These are phyloP conservation scores for Arthrinium puccinioides DNA, from an alignment of 2,329 filamentous ascomycete species.

Conservation along the genomic window DNA sequence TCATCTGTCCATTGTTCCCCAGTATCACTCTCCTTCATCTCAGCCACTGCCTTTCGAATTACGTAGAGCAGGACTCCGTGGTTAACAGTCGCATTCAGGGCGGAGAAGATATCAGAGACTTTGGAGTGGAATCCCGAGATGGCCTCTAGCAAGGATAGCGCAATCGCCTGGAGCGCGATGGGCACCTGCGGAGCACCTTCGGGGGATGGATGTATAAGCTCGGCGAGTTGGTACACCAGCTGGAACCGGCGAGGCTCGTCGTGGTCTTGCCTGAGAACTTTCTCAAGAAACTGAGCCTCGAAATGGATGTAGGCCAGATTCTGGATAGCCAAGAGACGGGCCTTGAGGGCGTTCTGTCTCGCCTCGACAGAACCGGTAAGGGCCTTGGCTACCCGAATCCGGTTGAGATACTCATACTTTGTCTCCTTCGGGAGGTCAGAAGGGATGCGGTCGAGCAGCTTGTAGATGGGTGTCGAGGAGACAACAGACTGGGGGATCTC, in stretches of 20 bases:
- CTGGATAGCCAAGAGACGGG: slow-evolving; percentile 78
- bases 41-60: slow-evolving; percentile 80
- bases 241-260: slow-evolving; percentile 87
- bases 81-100: slow-evolving; percentile 92
- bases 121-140: slow-evolving; percentile 72
- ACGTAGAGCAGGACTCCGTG: slow-evolving; percentile 93
- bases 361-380: slow-evolving; percentile 58
- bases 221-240: slow-evolving; percentile 84
- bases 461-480: slow-evolving; percentile 43
- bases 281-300: slow-evolving; percentile 77
- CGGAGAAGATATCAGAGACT: slow-evolving; percentile 74
- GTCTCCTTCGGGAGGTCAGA: slow-evolving; percentile 62
- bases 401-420: slow-evolving; percentile 79
- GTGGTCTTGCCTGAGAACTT: slow-evolving; percentile 76
- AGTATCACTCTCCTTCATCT: slow-evolving; percentile 56
- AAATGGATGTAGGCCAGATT: slow-evolving; percentile 86
- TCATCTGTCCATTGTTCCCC: slow-evolving; percentile 57
- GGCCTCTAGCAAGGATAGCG: slow-evolving; percentile 77
- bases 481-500: slow-evolving; percentile 57
- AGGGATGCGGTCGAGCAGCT: slow-evolving; percentile 49
- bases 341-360: slow-evolving; percentile 69
- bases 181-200: slow-evolving; percentile 63
- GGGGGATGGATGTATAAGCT: slow-evolving; percentile 78
- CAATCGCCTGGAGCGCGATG: slow-evolving; percentile 71
- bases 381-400: slow-evolving; percentile 76